Percentiles rank a stretch among this genome's conserved stretches.
Evolutionary conservation across 257 asterid genomes (phyloP).

Genomic region (Fraxinus quadrangulata): DNA sequence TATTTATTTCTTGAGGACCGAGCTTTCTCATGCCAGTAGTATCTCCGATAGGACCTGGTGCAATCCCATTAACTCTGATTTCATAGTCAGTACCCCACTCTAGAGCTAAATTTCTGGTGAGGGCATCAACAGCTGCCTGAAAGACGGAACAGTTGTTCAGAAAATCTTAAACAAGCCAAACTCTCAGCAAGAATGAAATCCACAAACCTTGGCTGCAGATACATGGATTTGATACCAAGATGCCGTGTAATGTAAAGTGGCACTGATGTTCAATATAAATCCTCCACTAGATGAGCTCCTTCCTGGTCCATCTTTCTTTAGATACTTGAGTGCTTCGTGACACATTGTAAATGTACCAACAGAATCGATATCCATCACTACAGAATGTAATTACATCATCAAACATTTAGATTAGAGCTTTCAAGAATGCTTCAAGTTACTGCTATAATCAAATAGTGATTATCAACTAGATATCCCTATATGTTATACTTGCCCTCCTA

Average conservation of each 20-base stretch:
- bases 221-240: constrained; percentile 93
- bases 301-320: constrained; percentile 70
- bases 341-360: constrained; percentile 98
- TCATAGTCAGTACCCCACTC: constrained; percentile 94
- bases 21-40: constrained; percentile 81
- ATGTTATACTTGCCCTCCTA: not conserved
- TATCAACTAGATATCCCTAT: not conserved
- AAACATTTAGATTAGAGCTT: constrained; percentile 14
- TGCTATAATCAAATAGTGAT: not conserved
- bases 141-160: constrained; percentile 10
- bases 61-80: constrained; percentile 80
- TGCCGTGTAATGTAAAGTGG: constrained; percentile 89
- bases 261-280: constrained; percentile 77
- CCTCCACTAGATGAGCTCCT: constrained; percentile 69
- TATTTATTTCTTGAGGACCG: constrained; percentile 57
- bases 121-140: constrained; percentile 88
- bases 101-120: constrained; percentile 78
- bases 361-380: constrained; percentile 88
- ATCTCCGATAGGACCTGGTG: constrained; percentile 87
- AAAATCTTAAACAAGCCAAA: constrained; percentile 7
- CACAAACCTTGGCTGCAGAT: constrained; percentile 86
- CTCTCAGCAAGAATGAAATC: constrained; percentile 10
- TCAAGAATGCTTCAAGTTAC: constrained; percentile 4
- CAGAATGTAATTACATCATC: constrained; percentile 20
- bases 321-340: constrained; percentile 66